phyloP scores from a whole-genome alignment of 2,329 filamentous ascomycete genomes.

The Colletotrichum eremochloae region DNA sequence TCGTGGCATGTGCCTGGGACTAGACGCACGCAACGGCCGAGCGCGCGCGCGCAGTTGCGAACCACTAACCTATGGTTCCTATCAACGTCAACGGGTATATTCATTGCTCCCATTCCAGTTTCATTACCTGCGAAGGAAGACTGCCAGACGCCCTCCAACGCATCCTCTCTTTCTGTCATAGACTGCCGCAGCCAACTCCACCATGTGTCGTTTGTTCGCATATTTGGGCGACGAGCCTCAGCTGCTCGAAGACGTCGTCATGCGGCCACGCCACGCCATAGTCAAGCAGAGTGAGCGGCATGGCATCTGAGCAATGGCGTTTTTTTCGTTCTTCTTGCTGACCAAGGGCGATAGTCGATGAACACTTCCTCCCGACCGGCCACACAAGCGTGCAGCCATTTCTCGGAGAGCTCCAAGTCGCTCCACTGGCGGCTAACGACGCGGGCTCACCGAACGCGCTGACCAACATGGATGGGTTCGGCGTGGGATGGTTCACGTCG shows the following conservation, averaged over 20 bases:
- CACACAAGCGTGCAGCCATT: conserved; percentile 14
- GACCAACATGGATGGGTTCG: conserved; percentile 38
- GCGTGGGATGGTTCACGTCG: conserved; percentile 27
- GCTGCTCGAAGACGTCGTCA: conserved; percentile 31
- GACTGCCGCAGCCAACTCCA: neutral
- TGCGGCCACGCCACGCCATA: conserved; percentile 31
- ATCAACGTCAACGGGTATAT: neutral
- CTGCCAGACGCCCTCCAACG: neutral
- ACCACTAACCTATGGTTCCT: too few relatives aligned
- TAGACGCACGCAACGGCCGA: neutral
- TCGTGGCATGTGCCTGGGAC: neutral
- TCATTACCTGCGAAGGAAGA: neutral
- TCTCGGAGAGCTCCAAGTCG: conserved; percentile 14
- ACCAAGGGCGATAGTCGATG: conserved; percentile 20
- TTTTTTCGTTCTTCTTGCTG: neutral
- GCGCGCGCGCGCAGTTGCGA: neutral
- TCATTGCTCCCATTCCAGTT: neutral
- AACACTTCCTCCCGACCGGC: conserved; percentile 27
- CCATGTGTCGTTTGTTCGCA: conserved; percentile 36
- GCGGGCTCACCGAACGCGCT: conserved; percentile 28
- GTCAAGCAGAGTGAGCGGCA: conserved; percentile 29
- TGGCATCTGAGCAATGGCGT: neutral
- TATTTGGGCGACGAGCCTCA: conserved; percentile 36
- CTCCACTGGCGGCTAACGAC: conserved; percentile 26
- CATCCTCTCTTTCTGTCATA: neutral